A percentile compares a stretch with the other conserved stretches of the same genome.
These are phyloP conservation scores for Dacryopinax spathularia DNA, from an alignment of 768 basidiomycete genomes.

Conservation along the genomic window DNA sequence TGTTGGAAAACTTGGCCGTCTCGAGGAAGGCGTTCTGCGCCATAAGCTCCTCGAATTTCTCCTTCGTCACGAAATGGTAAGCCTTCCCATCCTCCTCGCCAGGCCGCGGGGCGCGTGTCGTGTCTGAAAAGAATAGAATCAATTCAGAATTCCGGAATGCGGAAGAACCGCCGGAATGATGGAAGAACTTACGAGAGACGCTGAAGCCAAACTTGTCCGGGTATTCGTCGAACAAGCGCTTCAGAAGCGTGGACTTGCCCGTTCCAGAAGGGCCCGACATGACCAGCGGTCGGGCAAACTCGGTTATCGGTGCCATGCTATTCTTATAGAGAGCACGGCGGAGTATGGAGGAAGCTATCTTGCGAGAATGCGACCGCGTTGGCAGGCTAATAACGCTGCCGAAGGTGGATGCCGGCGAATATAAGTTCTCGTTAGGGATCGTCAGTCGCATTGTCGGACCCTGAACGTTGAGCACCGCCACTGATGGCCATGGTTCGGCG, in stretches of 20 bases:
- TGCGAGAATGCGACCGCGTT: too few relatives aligned
- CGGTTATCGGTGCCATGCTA: neutral
- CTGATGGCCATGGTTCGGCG: neutral
- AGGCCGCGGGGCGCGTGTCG: constrained; percentile 69
- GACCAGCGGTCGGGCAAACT: constrained; percentile 50
- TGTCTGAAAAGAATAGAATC: constrained; percentile 39
- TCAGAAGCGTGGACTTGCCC: constrained; percentile 83
- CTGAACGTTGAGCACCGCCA: neutral
- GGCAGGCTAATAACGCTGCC: too few relatives aligned
- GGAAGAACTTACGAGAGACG: constrained; percentile 62
- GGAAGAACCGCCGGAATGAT: constrained; percentile 9
- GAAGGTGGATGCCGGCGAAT: neutral
- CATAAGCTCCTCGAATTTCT: constrained; percentile 60
- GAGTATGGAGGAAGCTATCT: neutral
- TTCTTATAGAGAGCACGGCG: neutral
- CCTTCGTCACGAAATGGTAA: constrained; percentile 68
- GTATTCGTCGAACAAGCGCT: constrained; percentile 61
- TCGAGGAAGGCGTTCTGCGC: constrained; percentile 72
- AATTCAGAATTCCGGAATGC: neutral
- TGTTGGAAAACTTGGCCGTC: constrained; percentile 83
- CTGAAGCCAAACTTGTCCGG: constrained; percentile 85
- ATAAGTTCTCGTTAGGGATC: too few relatives aligned
- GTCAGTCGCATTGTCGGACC: too few relatives aligned
- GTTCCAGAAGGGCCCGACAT: constrained; percentile 87
- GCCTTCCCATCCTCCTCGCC: constrained; percentile 72